Evolutionary conservation across 768 basidiomycete species (phyloP).

Genomic region (Rubroboletus satanas): DNA sequence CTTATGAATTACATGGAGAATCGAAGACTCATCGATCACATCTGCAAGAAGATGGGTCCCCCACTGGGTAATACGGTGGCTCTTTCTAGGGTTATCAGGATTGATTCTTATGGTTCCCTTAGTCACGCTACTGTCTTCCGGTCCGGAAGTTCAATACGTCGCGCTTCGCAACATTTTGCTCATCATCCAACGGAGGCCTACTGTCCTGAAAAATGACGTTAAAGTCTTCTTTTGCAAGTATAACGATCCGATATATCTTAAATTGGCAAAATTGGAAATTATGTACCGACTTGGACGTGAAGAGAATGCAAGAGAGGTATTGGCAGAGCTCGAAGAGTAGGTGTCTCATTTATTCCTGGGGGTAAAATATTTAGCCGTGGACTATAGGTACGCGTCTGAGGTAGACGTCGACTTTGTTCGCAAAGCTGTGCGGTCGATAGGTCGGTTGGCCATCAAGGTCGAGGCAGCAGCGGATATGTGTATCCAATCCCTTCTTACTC

Average conservation of each 20-base stretch:
- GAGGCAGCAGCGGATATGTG: slow-evolving; percentile 84
- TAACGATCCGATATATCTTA: slow-evolving; percentile 98
- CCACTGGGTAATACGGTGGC: slow-evolving; percentile 64
- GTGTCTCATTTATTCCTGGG: slow-evolving; percentile 17
- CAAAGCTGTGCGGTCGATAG: slow-evolving; percentile 96
- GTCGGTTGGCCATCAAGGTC: slow-evolving; percentile 97
- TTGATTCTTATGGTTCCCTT: slow-evolving; percentile 4
- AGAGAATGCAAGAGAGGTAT: slow-evolving; percentile 88
- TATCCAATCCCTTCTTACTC: slow-evolving; percentile 77
- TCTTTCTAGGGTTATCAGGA: background rate
- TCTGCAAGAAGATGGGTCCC: slow-evolving; percentile 98
- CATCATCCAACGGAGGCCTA: slow-evolving; percentile 92
- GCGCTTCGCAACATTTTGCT: slow-evolving; percentile 94
- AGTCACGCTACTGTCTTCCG: slow-evolving; percentile 95
- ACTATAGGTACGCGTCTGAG: slow-evolving; percentile 86
- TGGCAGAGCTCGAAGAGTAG: slow-evolving; percentile 93
- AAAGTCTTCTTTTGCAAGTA: slow-evolving; percentile 99
- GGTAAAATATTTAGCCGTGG: background rate
- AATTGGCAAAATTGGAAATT: slow-evolving; percentile 96
- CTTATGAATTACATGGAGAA: slow-evolving; percentile 99
- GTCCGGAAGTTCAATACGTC: slow-evolving; percentile 98
- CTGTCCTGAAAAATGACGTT: slow-evolving; percentile 93
- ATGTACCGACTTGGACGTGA: slow-evolving; percentile 97
- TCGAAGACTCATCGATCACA: slow-evolving; percentile 75
- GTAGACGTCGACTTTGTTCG: slow-evolving; percentile 98